These are phyloP conservation scores for Moniliophthora roreri DNA, from an alignment of 1,284 basidiomycete genomes.

Conservation along the genomic window DNA sequence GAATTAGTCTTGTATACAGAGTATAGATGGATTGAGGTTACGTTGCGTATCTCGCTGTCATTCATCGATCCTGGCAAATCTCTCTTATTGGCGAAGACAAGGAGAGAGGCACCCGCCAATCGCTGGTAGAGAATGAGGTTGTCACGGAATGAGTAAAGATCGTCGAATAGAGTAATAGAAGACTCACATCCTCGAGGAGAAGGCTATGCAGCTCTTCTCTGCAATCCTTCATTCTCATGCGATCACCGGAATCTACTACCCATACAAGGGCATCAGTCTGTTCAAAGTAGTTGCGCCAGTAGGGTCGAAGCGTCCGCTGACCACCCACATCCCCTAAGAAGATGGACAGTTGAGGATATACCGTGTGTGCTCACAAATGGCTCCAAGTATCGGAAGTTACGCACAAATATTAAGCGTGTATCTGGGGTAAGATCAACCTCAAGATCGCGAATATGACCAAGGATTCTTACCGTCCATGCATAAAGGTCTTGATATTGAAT, in stretches of 20 bases:
- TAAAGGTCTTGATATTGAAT: constrained; percentile 98
- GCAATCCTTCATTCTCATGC: constrained; percentile 88
- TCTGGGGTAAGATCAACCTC: constrained; percentile 37
- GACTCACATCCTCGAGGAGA: constrained; percentile 88
- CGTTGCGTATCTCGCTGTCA: constrained; percentile 80
- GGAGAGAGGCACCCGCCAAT: constrained; percentile 89
- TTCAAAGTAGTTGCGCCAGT: constrained; percentile 99
- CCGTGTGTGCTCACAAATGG: constrained; percentile 10
- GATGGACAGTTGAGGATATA: constrained; percentile 6
- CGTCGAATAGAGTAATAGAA: constrained; percentile 11
- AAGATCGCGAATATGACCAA: constrained; percentile 19
- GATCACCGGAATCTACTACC: constrained; percentile 97
- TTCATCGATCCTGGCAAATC: constrained; percentile 90
- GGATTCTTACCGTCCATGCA: constrained; percentile 77
- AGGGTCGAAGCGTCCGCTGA: constrained; percentile 92
- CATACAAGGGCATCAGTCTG: constrained; percentile 98
- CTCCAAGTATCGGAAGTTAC: constrained; percentile 30
- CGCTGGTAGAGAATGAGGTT: constrained; percentile 50
- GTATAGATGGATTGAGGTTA: constrained; percentile 37
- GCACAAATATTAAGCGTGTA: constrained; percentile 93
- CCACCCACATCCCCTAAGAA: constrained; percentile 94
- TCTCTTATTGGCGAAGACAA: constrained; percentile 99
- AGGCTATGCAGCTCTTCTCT: constrained; percentile 84
- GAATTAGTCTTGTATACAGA: constrained; percentile 13
- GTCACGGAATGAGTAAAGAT: too few species aligned